Conservation (phyloP, 768 basidiomycete genomes). For the Leucocoprinus sp. region DNA sequence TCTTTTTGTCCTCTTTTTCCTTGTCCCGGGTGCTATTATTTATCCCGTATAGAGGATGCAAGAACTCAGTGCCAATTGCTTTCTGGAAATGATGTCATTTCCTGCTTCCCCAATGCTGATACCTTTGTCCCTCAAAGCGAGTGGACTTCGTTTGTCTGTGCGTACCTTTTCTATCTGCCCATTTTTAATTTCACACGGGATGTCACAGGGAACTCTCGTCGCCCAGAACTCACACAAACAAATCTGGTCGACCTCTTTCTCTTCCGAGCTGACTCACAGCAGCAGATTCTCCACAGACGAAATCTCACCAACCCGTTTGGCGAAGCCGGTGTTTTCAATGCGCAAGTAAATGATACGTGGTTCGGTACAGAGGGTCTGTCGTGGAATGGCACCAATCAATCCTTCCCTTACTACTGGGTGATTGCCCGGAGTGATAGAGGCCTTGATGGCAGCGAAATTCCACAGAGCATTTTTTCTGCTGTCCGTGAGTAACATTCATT, state of each 20-base stretch:
- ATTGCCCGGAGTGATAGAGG: slow-evolving; percentile 51
- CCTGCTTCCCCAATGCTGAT: slow-evolving; percentile 62
- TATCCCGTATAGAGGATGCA: slow-evolving; percentile 29
- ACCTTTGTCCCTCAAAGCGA: slow-evolving; percentile 62
- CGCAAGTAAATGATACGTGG: slow-evolving; percentile 70
- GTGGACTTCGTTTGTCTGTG: slow-evolving; percentile 75
- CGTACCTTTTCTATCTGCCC: slow-evolving; percentile 25
- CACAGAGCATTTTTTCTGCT: slow-evolving; percentile 70
- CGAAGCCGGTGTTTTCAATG: slow-evolving; percentile 43
- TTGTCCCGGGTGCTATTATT: slow-evolving; percentile 3
- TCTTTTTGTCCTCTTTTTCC: slow-evolving; percentile 2
- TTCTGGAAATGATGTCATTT: slow-evolving; percentile 64
- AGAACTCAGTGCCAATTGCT: slow-evolving; percentile 38
- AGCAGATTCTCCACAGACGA: slow-evolving; percentile 35
- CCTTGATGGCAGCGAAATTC: slow-evolving; percentile 50
- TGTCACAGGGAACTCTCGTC: slow-evolving; percentile 62
- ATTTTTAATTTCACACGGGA: slow-evolving; percentile 14
- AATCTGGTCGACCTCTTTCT: slow-evolving; percentile 71
- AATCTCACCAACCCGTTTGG: slow-evolving; percentile 38
- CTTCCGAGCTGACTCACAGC: slow-evolving; percentile 59
- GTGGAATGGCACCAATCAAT: slow-evolving; percentile 43
- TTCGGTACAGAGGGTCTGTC: slow-evolving; percentile 46
- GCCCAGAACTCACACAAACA: slow-evolving; percentile 56
- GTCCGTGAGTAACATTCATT: slow-evolving; percentile 52
- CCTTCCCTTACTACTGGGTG: slow-evolving; percentile 73